A percentile compares a stretch with the other conserved stretches of the same genome.
Evolutionary conservation across 192 early-diverging fungal species (phyloP).

Genomic region (Pilaira anomala): DNA sequence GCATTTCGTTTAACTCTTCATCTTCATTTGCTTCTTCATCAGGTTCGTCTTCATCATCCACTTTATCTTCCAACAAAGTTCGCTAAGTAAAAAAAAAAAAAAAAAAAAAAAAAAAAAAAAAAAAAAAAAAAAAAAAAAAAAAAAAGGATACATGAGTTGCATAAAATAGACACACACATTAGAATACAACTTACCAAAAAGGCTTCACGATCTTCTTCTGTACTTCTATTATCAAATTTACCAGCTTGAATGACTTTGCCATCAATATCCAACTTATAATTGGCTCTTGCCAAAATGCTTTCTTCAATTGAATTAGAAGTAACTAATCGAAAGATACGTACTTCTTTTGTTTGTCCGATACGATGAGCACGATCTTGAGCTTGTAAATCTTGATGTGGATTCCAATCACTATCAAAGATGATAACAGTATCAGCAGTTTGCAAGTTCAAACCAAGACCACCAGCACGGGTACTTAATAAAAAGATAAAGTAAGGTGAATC

Average conservation of each 20-base stretch:
- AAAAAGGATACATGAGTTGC: too few species aligned
- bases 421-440: slow-evolving; percentile 98
- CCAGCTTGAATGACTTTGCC: slow-evolving; percentile 99
- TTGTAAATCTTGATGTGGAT: slow-evolving; percentile 97
- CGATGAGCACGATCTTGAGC: slow-evolving; percentile 99
- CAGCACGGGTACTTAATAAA: slow-evolving; percentile 91
- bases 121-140: too few species aligned
- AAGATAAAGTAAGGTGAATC: slow-evolving; percentile 85
- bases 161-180: slow-evolving; percentile 5
- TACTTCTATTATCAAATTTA: slow-evolving; percentile 97
- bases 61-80: slow-evolving; percentile 81
- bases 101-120: slow-evolving; percentile 6
- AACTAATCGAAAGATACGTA: slow-evolving; percentile 90
- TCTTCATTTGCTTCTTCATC: slow-evolving; percentile 78
- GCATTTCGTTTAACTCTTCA: slow-evolving; percentile 90
- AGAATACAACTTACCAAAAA: slow-evolving; percentile 44
- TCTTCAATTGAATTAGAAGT: slow-evolving; percentile 93
- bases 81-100: slow-evolving; percentile 47
- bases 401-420: slow-evolving; percentile 98
- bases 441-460: slow-evolving; percentile 94
- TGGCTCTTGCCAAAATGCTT: slow-evolving; percentile 86
- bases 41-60: slow-evolving; percentile 65
- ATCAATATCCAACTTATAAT: slow-evolving; percentile 95
- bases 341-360: slow-evolving; percentile 98
- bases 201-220: slow-evolving; percentile 88